Base-by-base conservation (phyloP, 768 basidiomycete genomes). In the Tylopilus intermedius region DNA sequence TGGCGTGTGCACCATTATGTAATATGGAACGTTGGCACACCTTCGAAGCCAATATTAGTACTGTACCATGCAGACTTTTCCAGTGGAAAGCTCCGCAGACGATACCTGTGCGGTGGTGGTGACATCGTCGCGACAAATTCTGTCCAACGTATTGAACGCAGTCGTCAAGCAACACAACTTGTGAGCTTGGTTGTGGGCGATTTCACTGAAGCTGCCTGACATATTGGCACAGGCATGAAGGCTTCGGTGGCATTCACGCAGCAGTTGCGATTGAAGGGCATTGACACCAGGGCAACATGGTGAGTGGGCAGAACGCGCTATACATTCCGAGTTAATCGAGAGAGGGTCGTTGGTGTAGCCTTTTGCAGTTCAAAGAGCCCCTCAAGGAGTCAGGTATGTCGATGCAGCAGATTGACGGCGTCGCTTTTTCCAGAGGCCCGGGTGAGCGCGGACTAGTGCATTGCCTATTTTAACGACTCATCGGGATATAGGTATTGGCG, bases 31-130 rank as follows among this genome's bases (percentile, higher is more conserved):
- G 37, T 33, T 9, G 14, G 22, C 4, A 2, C 11, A 3, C 44
- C 6, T 42, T n/a, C 3, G 15, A 22, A 4, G 15, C 8, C 35
- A 26, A 43, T 13, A 38, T 39, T 43, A 18, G 18, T 18, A 30
- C 24, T 32, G 15, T 33, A 60, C 33, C 32, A 42, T 33, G 40
- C 45, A 60, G 64, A 22, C 13, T 30, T 21, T 83, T 89, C 62
- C 82, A 8, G 62, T 95, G 35, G 94, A 96, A 69, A 85, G 86
- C 2, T 94, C 91, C 11, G 92, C 93, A 13, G 95, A 99, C 67
- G 96, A 98, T 64, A 90, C 93, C 1, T 95, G 93, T 61, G 91
- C 86, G 14, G 88, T 94, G 0, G 76, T 98, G 45, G 87, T 99
- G 33, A 79, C 81, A 18, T 88, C 86, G 1, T 72, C 79, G 8